phyloP scores from a whole-genome alignment of 2,329 filamentous ascomycete species.

The Penicillium olsonii region DNA sequence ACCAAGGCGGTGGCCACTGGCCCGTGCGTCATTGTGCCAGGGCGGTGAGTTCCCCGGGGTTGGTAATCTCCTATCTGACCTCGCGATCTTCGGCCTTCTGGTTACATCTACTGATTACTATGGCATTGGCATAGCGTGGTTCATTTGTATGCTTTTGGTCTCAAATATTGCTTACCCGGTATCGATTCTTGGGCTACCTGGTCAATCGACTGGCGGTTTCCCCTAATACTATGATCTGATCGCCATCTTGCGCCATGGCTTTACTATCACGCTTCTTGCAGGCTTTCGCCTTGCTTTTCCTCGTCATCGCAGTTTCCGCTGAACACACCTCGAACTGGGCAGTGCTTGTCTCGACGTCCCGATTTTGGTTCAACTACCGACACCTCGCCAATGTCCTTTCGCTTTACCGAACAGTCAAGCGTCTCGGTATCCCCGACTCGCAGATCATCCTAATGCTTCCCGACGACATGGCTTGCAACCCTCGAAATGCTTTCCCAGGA shows the following conservation, averaged over 20 bases:
- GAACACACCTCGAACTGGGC: conserved; percentile 97
- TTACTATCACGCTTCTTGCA: conserved; percentile 26
- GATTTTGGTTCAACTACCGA: conserved; percentile 99
- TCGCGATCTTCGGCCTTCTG: not conserved
- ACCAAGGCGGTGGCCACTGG: conserved; percentile 21
- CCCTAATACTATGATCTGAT: conserved; percentile 18
- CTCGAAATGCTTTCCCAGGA: conserved; percentile 94
- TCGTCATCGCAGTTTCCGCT: conserved; percentile 24
- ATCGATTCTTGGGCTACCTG: not conserved
- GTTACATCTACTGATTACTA: not conserved
- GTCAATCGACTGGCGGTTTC: conserved; percentile 8
- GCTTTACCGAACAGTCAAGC: conserved; percentile 96
- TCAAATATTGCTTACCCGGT: not conserved
- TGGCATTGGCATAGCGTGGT: conserved; percentile 1
- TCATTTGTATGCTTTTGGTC: not conserved
- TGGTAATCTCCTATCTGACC: conserved; percentile 10
- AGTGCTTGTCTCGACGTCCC: conserved; percentile 95
- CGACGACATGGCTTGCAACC: conserved; percentile 99
- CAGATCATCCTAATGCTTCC: conserved; percentile 99
- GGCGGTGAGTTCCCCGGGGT: conserved; percentile 2
- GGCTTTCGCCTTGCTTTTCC: conserved; percentile 28
- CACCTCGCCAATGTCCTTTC: conserved; percentile 97
- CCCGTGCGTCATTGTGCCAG: not conserved
- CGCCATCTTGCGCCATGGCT: conserved; percentile 27
- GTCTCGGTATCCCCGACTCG: conserved; percentile 93